These are phyloP conservation scores for Iberis pinnata DNA, from an alignment of 345 rosid species.

Conservation along the genomic window DNA sequence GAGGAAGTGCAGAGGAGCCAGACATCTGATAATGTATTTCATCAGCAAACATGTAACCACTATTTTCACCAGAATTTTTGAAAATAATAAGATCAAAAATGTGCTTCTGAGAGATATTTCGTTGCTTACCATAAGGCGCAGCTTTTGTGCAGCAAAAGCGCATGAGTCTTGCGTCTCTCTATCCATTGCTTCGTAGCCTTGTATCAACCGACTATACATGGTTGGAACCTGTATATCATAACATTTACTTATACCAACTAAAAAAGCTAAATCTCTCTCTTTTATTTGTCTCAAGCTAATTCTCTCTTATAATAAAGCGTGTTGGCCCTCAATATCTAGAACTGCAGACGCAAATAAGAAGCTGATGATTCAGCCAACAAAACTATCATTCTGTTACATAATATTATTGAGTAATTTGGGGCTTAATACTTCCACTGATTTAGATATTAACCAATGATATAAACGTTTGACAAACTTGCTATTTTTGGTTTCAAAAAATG, in stretches of 20 bases:
- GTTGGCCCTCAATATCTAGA: constrained; percentile 2
- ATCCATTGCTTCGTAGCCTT: constrained; percentile 94
- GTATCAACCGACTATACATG: constrained; percentile 86
- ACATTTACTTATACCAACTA: not conserved
- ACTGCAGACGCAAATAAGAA: not conserved
- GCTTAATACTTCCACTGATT: not conserved
- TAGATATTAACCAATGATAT: not conserved
- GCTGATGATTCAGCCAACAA: constrained; percentile 6
- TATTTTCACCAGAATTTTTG: constrained; percentile 1
- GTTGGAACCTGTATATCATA: constrained; percentile 71
- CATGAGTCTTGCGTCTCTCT: constrained; percentile 53
- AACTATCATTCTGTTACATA: not conserved
- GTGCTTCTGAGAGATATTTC: not conserved
- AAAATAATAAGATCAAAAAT: not conserved
- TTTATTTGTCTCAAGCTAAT: too few relatives aligned
- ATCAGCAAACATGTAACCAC: constrained; percentile 5
- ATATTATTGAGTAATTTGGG: not conserved
- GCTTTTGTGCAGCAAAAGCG: constrained; percentile 63
- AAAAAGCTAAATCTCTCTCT: too few relatives aligned
- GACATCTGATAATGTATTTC: constrained; percentile 55
- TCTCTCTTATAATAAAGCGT: not conserved
- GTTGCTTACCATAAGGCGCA: constrained; percentile 76
- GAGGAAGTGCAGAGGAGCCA: constrained; percentile 96
- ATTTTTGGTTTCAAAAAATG: constrained; percentile 3
- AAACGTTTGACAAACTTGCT: not conserved